Evolutionary conservation across 768 basidiomycete genomes (phyloP), one percentile per base, ranked within the genome.

Genomic region (Termitomyces heimii): DNA sequence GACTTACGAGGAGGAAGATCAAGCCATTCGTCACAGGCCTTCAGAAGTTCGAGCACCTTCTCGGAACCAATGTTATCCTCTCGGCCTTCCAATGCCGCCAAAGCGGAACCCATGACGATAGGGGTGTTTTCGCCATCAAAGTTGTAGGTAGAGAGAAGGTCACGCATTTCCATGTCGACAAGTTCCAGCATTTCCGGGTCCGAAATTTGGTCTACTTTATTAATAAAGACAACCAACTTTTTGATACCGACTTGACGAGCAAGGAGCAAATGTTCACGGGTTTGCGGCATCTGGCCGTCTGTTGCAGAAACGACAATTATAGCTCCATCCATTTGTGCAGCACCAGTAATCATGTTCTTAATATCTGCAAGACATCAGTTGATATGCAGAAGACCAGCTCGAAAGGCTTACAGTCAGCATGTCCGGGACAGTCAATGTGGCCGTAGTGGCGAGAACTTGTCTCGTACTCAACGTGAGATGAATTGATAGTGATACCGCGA

Each of bases 91-190:
- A 99, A 81, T 52, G 96, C 96, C 57, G 94, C 94, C 57, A 99
- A 78, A 56, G 97, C 97, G 20, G 94, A 95, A 45, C 97, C 97
- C 89, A 93, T 94, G 68, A 98, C 72, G 66, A 99, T 98, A n/a
- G 97, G 97, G 0, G 97, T 98, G 65, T 88, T 82, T 72, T 99
- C 97, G 54, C 97, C 97, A 65, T 99, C 97, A 62, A 90, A 99
- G 66, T 93, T 91, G 77, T 98, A 98, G 14, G 85, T 85, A 4
- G 85, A 75, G 24, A 99, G 82, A 12, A 99, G 81, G 68, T 99
- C 97, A 58, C 97, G 88, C 87, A 99, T 99, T 82, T 99, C 97
- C 95, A 99, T 98, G 65, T 99, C 97, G 59, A 99, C 97, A 58
- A 99, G 88, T 77, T 97, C 94, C 56, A 98, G 78, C 94, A 99